A percentile compares a stretch with the other conserved stretches of the same genome.
These are phyloP conservation scores for Lophiostoma macrostomum DNA, from an alignment of 495 filamentous ascomycete species.

Conservation along the genomic window DNA sequence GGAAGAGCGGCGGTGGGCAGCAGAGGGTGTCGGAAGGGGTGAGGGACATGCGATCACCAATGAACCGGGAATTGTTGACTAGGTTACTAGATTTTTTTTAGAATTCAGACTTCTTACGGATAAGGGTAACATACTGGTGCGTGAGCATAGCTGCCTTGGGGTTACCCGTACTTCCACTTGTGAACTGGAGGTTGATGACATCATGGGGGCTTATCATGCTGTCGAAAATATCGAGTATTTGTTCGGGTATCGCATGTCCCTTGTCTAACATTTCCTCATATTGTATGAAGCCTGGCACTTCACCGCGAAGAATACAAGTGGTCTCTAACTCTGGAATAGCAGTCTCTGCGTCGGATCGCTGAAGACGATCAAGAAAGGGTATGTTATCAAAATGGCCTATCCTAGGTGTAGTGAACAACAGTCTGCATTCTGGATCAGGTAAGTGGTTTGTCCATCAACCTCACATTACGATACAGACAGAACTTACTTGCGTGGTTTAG, in stretches of 20 bases:
- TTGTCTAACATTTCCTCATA: slow-evolving; percentile 52
- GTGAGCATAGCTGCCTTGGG: slow-evolving; percentile 76
- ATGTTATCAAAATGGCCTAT: slow-evolving; percentile 58
- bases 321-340: slow-evolving; percentile 37
- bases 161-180: slow-evolving; percentile 66
- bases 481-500: slow-evolving; percentile 59
- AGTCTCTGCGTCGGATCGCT: slow-evolving; percentile 27
- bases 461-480: background rate
- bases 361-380: slow-evolving; percentile 53
- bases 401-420: slow-evolving; percentile 61
- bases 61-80: slow-evolving; percentile 67
- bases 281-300: slow-evolving; percentile 49
- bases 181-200: slow-evolving; percentile 70
- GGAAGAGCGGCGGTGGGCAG: slow-evolving; percentile 69
- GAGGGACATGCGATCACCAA: slow-evolving; percentile 65
- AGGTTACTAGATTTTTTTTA: too few species aligned
- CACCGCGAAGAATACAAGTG: slow-evolving; percentile 55
- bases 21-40: slow-evolving; percentile 61
- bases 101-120: too few species aligned
- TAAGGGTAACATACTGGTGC: slow-evolving; percentile 52
- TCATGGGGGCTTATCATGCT: slow-evolving; percentile 56
- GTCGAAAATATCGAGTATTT: slow-evolving; percentile 45
- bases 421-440: slow-evolving; percentile 51
- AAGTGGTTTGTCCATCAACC: too few species aligned
- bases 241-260: slow-evolving; percentile 32